These are phyloP conservation scores for Teratosphaeria epicoccoides DNA, from an alignment of 2,329 filamentous ascomycete genomes.

Conservation along the genomic window DNA sequence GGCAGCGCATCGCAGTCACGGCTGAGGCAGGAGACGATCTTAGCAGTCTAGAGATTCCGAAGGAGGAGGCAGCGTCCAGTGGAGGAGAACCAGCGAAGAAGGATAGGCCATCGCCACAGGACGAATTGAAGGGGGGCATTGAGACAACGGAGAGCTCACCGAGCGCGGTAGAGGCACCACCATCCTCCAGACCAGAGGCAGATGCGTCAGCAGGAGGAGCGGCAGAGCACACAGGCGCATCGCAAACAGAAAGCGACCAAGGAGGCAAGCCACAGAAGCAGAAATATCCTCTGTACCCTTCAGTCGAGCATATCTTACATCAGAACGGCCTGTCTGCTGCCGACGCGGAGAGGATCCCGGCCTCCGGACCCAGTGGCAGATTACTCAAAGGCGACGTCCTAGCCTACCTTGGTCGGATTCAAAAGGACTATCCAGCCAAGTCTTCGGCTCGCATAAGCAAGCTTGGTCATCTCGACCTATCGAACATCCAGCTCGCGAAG, in stretches of 20 bases:
- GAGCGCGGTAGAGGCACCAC: slow-evolving; percentile 12
- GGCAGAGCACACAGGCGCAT: slow-evolving; percentile 2
- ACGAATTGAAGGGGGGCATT: slow-evolving; percentile 9
- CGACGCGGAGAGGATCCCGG: slow-evolving; percentile 69
- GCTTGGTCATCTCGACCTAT: slow-evolving; percentile 77
- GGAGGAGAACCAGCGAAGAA: slow-evolving; percentile 24
- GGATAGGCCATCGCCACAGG: slow-evolving; percentile 13
- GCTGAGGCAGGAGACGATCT: slow-evolving; percentile 76
- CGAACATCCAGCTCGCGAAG: slow-evolving; percentile 75
- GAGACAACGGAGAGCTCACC: slow-evolving; percentile 14
- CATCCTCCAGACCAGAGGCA: slow-evolving; percentile 17
- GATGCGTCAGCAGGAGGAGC: slow-evolving; percentile 1
- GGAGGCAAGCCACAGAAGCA: slow-evolving; percentile 44
- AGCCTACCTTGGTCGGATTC: slow-evolving; percentile 72
- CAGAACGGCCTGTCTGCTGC: slow-evolving; percentile 65
- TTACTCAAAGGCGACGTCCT: slow-evolving; percentile 93
- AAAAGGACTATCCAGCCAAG: slow-evolving; percentile 57
- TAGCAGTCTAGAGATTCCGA: slow-evolving; percentile 60
- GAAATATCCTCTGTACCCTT: slow-evolving; percentile 67
- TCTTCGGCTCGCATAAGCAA: slow-evolving; percentile 63
- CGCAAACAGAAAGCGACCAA: not conserved
- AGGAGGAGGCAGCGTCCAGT: slow-evolving; percentile 47
- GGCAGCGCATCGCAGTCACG: slow-evolving; percentile 69
- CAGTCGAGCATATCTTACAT: slow-evolving; percentile 71
- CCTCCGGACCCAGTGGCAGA: slow-evolving; percentile 77